Evolutionary conservation across 2,329 filamentous ascomycete species (phyloP).

Genomic region (Epicoccum sorghinum): DNA sequence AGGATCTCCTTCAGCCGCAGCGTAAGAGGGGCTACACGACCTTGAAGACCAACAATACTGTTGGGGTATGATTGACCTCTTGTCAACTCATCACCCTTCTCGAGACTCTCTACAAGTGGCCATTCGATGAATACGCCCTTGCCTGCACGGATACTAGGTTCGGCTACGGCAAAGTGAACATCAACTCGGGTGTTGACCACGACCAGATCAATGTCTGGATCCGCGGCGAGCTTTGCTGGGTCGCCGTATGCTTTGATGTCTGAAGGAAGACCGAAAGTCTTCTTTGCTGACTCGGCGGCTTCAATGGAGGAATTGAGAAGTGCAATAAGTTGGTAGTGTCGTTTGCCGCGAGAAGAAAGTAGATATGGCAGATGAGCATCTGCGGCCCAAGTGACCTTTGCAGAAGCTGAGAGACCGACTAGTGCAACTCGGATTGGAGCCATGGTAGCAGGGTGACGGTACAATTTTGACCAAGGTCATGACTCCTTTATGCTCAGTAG

Average conservation of each 20-base stretch:
- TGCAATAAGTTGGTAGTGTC: constrained; percentile 53
- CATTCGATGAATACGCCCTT: constrained; percentile 63
- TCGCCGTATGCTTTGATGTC: constrained; percentile 54
- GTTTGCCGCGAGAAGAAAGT: constrained; percentile 45
- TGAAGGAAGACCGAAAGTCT: constrained; percentile 44
- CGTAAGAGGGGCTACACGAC: constrained; percentile 45
- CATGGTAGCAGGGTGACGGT: constrained; percentile 39
- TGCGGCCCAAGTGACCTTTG: constrained; percentile 61
- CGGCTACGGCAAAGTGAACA: constrained; percentile 55
- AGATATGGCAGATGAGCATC: constrained; percentile 66
- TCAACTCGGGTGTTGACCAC: constrained; percentile 62
- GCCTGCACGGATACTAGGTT: constrained; percentile 58
- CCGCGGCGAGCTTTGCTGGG: constrained; percentile 51
- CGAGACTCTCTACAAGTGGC: constrained; percentile 50
- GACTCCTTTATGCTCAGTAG: not conserved
- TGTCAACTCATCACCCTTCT: constrained; percentile 50
- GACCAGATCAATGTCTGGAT: constrained; percentile 45
- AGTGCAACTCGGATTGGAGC: constrained; percentile 62
- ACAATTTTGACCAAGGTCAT: too few species aligned
- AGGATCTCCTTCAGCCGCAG: constrained; percentile 50
- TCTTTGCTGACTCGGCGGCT: constrained; percentile 51
- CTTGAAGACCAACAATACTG: constrained; percentile 54
- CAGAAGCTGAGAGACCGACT: constrained; percentile 63
- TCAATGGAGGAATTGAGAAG: constrained; percentile 54
- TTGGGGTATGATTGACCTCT: not conserved